Evolutionary conservation across 129 eudicot genomes (phyloP).

Genomic region (Silybum marianum): DNA sequence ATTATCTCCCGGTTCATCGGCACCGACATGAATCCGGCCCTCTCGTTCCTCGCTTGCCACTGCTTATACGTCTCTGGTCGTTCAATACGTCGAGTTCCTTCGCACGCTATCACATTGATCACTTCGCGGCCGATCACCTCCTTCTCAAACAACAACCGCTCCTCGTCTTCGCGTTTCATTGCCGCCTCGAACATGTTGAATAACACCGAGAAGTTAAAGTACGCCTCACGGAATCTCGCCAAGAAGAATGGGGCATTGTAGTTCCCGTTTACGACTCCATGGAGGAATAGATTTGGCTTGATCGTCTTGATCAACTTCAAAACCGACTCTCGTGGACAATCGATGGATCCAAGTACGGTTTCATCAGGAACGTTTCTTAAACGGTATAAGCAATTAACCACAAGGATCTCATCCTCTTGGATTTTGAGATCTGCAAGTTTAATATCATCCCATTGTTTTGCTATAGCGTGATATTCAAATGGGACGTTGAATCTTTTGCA

Average conservation of each 20-base stretch:
- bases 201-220: constrained; percentile 54
- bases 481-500: constrained; percentile 70
- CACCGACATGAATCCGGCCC: constrained; percentile 51
- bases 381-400: constrained; percentile 53
- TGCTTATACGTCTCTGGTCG: constrained; percentile 69
- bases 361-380: constrained; percentile 57
- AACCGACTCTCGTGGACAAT: constrained; percentile 67
- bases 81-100: constrained; percentile 56
- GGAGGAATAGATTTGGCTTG: constrained; percentile 58
- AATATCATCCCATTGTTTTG: constrained; percentile 61
- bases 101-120: constrained; percentile 66
- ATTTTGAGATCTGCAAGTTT: constrained; percentile 53
- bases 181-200: constrained; percentile 63
- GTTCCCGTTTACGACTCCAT: constrained; percentile 60
- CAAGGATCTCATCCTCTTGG: constrained; percentile 48
- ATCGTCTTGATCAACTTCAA: constrained; percentile 50
- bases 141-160: constrained; percentile 55
- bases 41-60: constrained; percentile 50
- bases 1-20: constrained; percentile 34
- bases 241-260: constrained; percentile 64
- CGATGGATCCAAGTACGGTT: constrained; percentile 36
- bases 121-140: constrained; percentile 54
- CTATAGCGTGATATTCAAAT: constrained; percentile 68
- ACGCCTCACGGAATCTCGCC: constrained; percentile 64
- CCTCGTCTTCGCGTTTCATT: constrained; percentile 37